phyloP scores from a whole-genome alignment of 2,329 filamentous ascomycete species.

The Fusarium aywerte region DNA sequence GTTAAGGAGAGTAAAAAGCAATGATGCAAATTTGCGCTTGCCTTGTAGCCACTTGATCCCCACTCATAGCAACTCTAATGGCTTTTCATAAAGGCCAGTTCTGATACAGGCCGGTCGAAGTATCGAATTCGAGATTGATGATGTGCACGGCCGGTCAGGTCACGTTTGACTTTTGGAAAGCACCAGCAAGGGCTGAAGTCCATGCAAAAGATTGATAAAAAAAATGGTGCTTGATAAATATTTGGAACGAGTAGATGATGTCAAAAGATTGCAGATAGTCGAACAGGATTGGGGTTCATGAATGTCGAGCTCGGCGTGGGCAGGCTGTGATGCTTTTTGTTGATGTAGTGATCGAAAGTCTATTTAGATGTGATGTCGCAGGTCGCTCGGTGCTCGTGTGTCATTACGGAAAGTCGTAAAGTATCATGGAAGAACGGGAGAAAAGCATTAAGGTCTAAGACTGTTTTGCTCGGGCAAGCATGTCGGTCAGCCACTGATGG shows the following conservation, averaged over 20 bases:
- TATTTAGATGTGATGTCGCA: conserved; percentile 35
- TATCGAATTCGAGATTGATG: conserved; percentile 34
- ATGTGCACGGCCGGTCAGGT: conserved; percentile 38
- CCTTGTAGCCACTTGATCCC: conserved; percentile 67
- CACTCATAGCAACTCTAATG: conserved; percentile 68
- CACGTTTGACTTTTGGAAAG: conserved; percentile 26
- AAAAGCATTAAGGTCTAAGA: conserved; percentile 47
- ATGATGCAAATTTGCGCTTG: conserved; percentile 48
- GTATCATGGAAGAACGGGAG: conserved; percentile 41
- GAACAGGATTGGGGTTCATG: conserved; percentile 13
- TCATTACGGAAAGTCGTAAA: conserved; percentile 46
- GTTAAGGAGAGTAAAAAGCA: conserved; percentile 5
- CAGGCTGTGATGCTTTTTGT: conserved; percentile 25
- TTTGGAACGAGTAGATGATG: neutral
- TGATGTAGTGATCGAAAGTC: conserved; percentile 33
- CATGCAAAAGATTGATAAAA: conserved; percentile 35
- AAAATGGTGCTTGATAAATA: conserved; percentile 8
- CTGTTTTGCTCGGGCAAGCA: conserved; percentile 37
- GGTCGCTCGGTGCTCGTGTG: conserved; percentile 41
- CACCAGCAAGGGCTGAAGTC: conserved; percentile 28
- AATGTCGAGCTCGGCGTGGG: conserved; percentile 33
- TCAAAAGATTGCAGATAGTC: conserved; percentile 6
- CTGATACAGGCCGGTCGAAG: conserved; percentile 23
- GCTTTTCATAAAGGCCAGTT: conserved; percentile 44
- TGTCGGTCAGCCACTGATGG: conserved; percentile 39